Evolutionary conservation across 164 flowering plant species (phyloP).

Genomic region (Hamamelis virginiana): DNA sequence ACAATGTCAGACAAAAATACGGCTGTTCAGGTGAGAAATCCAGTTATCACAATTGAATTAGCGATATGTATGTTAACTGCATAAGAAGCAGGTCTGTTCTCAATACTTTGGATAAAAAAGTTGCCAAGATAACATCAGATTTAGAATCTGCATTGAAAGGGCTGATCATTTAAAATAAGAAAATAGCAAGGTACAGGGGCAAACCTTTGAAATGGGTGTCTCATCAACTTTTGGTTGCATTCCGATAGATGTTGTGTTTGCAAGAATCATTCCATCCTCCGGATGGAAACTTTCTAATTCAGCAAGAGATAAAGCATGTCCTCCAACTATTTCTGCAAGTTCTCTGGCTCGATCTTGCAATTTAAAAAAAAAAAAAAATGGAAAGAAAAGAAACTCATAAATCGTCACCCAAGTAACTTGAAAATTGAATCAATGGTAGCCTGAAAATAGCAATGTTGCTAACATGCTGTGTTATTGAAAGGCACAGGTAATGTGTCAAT

Average conservation of each 20-base stretch:
- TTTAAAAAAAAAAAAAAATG: no score
- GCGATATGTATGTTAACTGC: neutral
- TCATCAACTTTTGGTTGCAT: slow-evolving; percentile 90
- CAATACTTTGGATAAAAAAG: no score
- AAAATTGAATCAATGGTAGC: no score
- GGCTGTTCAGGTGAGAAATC: neutral
- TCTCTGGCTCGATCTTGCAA: slow-evolving; percentile 73
- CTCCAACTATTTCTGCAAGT: slow-evolving; percentile 79
- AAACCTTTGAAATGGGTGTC: slow-evolving; percentile 89
- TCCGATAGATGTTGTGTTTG: slow-evolving; percentile 93
- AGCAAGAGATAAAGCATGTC: slow-evolving; percentile 66
- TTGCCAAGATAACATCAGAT: neutral
- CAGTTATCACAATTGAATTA: neutral
- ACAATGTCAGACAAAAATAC: neutral
- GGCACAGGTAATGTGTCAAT: no score
- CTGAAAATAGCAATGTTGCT: neutral
- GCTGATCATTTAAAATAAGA: slow-evolving; percentile 2
- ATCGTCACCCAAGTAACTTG: neutral
- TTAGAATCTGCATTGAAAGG: neutral
- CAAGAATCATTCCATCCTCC: slow-evolving; percentile 87
- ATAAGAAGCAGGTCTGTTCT: neutral
- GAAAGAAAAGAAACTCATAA: slow-evolving; percentile 9
- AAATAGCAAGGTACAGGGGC: slow-evolving; percentile 8
- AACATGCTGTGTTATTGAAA: neutral
- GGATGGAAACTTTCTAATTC: slow-evolving; percentile 66